These are phyloP conservation scores for Arabidopsis thaliana DNA, from an alignment of 345 rosid genomes.

Conservation along the genomic window DNA sequence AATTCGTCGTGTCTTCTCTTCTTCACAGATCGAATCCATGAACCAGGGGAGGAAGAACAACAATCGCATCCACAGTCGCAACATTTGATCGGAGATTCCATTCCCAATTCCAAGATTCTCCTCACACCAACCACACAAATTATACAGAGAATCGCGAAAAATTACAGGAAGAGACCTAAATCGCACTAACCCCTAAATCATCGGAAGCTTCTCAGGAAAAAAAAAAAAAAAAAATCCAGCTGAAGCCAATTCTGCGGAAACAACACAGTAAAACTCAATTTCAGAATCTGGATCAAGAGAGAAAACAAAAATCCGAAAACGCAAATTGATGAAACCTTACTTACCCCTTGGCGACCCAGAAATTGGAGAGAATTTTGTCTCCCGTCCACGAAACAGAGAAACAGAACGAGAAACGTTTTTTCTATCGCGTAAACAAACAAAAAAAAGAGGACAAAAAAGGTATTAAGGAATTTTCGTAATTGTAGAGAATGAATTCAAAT, in stretches of 20 bases:
- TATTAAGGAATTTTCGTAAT: background rate
- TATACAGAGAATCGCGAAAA: background rate
- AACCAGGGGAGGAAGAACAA: conserved; percentile 53
- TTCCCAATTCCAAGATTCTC: conserved; percentile 48
- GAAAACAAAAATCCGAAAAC: background rate
- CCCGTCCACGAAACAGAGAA: conserved; percentile 10
- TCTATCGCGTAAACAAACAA: background rate
- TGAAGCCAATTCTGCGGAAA: conserved; percentile 35
- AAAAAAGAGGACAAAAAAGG: background rate
- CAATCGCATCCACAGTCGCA: conserved; percentile 71
- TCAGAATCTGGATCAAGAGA: conserved; percentile 17
- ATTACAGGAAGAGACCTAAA: background rate
- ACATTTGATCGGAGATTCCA: conserved; percentile 54
- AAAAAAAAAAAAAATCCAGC: background rate
- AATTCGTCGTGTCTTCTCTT: conserved; percentile 69
- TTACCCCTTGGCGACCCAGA: conserved; percentile 25
- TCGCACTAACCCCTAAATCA: conserved; percentile 14
- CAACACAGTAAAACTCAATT: background rate
- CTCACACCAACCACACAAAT: background rate
- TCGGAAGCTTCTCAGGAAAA: background rate
- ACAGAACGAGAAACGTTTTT: background rate
- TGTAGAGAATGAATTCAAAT: conserved; percentile 3
- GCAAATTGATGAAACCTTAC: conserved; percentile 22
- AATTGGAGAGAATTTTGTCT: background rate
- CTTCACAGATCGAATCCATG: conserved; percentile 70